Evolutionary conservation across 2,329 filamentous ascomycete species (phyloP).

Genomic region (Cladosporium oxysporum): DNA sequence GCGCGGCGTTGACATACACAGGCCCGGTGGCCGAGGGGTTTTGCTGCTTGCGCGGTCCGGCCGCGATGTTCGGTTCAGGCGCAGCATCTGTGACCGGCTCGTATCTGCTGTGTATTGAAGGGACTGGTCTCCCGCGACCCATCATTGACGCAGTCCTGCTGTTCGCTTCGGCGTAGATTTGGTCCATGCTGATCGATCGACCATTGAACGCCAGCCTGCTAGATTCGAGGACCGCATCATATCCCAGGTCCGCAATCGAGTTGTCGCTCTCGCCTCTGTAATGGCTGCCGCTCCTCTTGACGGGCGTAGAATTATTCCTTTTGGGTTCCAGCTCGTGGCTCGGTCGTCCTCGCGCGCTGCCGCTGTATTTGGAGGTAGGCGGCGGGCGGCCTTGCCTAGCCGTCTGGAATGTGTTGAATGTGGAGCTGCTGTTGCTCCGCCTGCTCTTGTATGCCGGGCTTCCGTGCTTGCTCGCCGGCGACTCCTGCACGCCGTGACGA

Average conservation of each 20-base stretch:
- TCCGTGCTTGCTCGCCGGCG: slow-evolving; percentile 29
- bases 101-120: slow-evolving; percentile 45
- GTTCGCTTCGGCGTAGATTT: slow-evolving; percentile 52
- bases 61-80: slow-evolving; percentile 80
- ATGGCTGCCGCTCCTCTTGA: background rate
- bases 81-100: slow-evolving; percentile 71
- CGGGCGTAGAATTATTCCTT: slow-evolving; percentile 8
- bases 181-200: slow-evolving; percentile 75
- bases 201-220: slow-evolving; percentile 54
- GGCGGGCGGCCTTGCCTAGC: slow-evolving; percentile 11
- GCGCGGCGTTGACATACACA: slow-evolving; percentile 36
- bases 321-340: slow-evolving; percentile 3
- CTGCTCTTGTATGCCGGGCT: slow-evolving; percentile 48
- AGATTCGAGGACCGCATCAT: slow-evolving; percentile 58
- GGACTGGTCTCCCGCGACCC: slow-evolving; percentile 46
- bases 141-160: slow-evolving; percentile 39
- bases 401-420: slow-evolving; percentile 47
- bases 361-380: slow-evolving; percentile 17
- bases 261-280: slow-evolving; percentile 16
- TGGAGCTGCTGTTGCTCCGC: slow-evolving; percentile 79
- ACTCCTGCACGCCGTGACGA: slow-evolving; percentile 38
- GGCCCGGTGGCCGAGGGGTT: slow-evolving; percentile 41
- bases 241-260: slow-evolving; percentile 54
- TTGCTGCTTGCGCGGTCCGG: slow-evolving; percentile 65
- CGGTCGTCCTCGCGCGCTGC: slow-evolving; percentile 1